phyloP scores from a whole-genome alignment of 257 asterid genomes.

The Solanum medicagineum region DNA sequence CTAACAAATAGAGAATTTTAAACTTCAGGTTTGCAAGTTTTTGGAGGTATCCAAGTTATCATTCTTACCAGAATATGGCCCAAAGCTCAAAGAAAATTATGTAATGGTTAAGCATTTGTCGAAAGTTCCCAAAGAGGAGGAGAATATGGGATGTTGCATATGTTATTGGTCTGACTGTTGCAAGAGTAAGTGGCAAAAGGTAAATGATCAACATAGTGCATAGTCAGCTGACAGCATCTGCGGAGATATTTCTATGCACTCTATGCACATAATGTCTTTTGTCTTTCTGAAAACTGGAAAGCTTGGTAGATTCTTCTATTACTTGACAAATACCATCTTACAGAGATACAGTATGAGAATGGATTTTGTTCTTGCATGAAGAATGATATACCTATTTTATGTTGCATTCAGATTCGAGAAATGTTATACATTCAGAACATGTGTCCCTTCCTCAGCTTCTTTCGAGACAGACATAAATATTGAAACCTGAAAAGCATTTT shows the following conservation, averaged over 20 bases:
- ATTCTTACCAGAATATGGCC: slow-evolving; percentile 77
- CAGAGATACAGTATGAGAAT: not conserved
- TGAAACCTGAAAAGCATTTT: not conserved
- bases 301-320: not conserved
- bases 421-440: not conserved
- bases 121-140: slow-evolving; percentile 33
- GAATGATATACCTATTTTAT: not conserved
- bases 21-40: slow-evolving; percentile 76
- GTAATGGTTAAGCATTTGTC: slow-evolving; percentile 65
- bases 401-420: not conserved
- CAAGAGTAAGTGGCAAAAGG: slow-evolving; percentile 73
- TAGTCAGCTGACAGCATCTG: not conserved
- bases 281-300: not conserved
- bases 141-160: slow-evolving; percentile 40
- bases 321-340: not conserved
- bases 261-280: not conserved
- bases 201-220: slow-evolving; percentile 13
- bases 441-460: not conserved
- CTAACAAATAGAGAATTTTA: not conserved
- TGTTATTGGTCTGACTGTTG: slow-evolving; percentile 58
- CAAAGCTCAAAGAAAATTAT: slow-evolving; percentile 89
- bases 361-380: not conserved
- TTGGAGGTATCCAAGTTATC: slow-evolving; percentile 93
- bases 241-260: not conserved
- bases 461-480: not conserved